phyloP scores from a whole-genome alignment of 1,284 basidiomycete species.

The Trametes hirsuta region DNA sequence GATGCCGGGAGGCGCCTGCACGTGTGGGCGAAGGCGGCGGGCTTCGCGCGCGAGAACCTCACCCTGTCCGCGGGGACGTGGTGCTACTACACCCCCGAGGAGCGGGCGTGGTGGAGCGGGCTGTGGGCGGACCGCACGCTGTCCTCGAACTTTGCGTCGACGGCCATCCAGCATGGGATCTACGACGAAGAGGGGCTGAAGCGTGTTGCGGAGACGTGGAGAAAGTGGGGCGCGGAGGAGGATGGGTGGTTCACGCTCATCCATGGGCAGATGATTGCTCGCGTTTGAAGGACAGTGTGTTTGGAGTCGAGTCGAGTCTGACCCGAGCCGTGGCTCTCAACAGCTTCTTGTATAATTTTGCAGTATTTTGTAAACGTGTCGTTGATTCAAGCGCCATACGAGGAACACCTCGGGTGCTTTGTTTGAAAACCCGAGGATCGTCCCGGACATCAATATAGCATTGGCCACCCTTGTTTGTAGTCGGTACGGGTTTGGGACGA shows the following conservation, averaged over 20 bases:
- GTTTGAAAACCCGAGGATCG: too few species aligned
- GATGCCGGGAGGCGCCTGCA: constrained; percentile 34
- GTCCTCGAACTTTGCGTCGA: constrained; percentile 34
- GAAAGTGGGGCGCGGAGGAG: constrained; percentile 36
- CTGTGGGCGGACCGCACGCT: constrained; percentile 41
- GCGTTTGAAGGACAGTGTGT: constrained; percentile 4
- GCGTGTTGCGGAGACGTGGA: constrained; percentile 32
- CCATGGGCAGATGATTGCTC: constrained; percentile 37
- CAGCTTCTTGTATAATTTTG: too few species aligned
- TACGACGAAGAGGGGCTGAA: constrained; percentile 33
- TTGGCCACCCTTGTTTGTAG: too few species aligned
- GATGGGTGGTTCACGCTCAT: constrained; percentile 40
- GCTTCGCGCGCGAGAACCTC: constrained; percentile 32
- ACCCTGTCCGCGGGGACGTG: constrained; percentile 35
- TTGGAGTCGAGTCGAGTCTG: too few species aligned
- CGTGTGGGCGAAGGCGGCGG: constrained; percentile 36
- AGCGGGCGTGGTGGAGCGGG: constrained; percentile 39
- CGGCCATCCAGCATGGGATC: constrained; percentile 34
- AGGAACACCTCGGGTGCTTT: too few species aligned
- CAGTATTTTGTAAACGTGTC: too few species aligned
- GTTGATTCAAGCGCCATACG: too few species aligned
- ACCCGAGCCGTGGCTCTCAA: too few species aligned
- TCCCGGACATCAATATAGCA: too few species aligned
- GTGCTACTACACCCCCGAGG: constrained; percentile 40
- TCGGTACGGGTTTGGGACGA: too few species aligned